Base-by-base conservation (phyloP, 768 basidiomycete genomes). In the Calocybe indica region DNA sequence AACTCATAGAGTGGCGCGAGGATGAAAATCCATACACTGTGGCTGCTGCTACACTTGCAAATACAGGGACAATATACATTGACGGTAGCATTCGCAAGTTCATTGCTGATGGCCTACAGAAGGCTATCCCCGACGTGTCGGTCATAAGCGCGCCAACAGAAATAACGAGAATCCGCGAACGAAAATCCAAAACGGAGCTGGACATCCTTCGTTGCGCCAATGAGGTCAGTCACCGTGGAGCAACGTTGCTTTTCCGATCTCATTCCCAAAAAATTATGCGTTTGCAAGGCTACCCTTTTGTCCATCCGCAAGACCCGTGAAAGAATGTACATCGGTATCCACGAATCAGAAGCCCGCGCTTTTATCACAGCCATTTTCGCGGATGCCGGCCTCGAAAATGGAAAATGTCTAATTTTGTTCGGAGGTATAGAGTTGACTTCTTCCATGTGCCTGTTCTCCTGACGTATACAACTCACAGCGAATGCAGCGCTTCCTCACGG, bases 401-500 rank as follows among this genome's bases (percentile, higher is more conserved):
- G 72, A 29, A 80, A 73, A 54, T 82, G 79, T 13, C 66, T 90
- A 32, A 82, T 87, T 2, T 69, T 92, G 13, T 92, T 94, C 58
- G 89, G 90, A 58, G 83, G 89, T 88, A 52, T 48, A 77, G 65
- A 22, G 8, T 35, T 34, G 43, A 34, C 8, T 11, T 40, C 55
- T 30, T 52, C 40, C 12, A 8, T 40, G 13, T 38, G 46, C 22
- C 41, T 50, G 50, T 38, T 40, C 41, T 47, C 22, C 51, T 14
- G 40, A 30, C 22, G 22, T 9, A 35, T 43, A 5, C 39, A 12
- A 40, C 35, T 28, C 29, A 9, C 60, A 92, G 91, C 86, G 50
- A 88, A 92, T 55, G 91, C 89, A 5, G 90, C 89, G 2, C 76
- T 90, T 15, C 91, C 90, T 3, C 92, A 93, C 60, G 92, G 90